phyloP scores from a whole-genome alignment of 306 rosid species.

The Abrus pulchellus region DNA sequence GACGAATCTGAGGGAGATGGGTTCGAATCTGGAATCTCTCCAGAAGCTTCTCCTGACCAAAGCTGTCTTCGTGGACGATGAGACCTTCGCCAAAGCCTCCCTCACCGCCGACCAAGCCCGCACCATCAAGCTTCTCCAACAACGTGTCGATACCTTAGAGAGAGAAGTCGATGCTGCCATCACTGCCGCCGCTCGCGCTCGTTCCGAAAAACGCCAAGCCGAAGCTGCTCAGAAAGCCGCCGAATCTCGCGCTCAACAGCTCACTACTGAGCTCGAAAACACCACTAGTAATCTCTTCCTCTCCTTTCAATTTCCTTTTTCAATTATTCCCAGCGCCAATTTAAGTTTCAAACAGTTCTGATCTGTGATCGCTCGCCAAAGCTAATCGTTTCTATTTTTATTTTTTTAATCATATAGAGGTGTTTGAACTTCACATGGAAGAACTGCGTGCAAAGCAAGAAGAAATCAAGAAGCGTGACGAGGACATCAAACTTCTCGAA shows the following conservation, averaged over 20 bases:
- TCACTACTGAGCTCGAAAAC: slow-evolving; percentile 92
- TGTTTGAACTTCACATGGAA: slow-evolving; percentile 94
- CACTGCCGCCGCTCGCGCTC: slow-evolving; percentile 86
- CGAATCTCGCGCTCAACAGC: slow-evolving; percentile 77
- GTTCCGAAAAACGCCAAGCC: slow-evolving; percentile 89
- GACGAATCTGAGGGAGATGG: slow-evolving; percentile 86
- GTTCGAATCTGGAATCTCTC: slow-evolving; percentile 80
- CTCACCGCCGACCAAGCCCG: slow-evolving; percentile 93
- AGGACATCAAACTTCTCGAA: slow-evolving; percentile 84
- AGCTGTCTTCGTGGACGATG: slow-evolving; percentile 88
- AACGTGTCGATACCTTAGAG: slow-evolving; percentile 85
- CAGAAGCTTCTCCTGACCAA: slow-evolving; percentile 87
- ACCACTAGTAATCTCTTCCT: slow-evolving; percentile 69
- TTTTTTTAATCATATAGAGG: slow-evolving; percentile 69
- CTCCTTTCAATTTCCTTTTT: too few relatives aligned
- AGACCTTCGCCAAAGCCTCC: slow-evolving; percentile 87
- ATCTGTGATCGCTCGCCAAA: slow-evolving; percentile 5
- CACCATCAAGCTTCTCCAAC: slow-evolving; percentile 78
- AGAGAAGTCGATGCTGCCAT: slow-evolving; percentile 96
- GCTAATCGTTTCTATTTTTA: slow-evolving; percentile 31
- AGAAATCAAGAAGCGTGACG: slow-evolving; percentile 85
- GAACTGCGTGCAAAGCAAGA: slow-evolving; percentile 88
- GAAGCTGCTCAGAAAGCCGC: slow-evolving; percentile 87
- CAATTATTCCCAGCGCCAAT: not conserved
- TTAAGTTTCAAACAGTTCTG: slow-evolving; percentile 14